Evolutionary conservation across 2,329 filamentous ascomycete species (phyloP), one percentile per base, ranked within the genome.

Genomic region (Penicillium sp.): DNA sequence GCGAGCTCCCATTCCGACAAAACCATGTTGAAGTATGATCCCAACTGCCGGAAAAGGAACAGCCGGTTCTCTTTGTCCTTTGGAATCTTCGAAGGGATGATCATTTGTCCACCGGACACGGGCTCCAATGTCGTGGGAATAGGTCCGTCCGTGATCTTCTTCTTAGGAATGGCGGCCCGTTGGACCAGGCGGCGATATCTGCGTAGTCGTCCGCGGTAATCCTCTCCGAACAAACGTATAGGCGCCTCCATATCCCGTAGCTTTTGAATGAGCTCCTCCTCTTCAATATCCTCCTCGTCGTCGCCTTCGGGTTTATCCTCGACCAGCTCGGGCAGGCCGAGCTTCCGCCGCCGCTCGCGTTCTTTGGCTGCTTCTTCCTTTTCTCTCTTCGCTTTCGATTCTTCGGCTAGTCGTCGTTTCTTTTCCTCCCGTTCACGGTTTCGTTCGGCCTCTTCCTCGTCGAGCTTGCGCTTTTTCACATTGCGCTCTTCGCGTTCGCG

Each of bases 11-110:
- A 99, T 72, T 95, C 93, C 43, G 82, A 84, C 54, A 99, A 79
- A n/a, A 99, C 86, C 86, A 99, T 91, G 49, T 90, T 95, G 77
- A 99, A 97, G 79, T 97, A 99, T 46, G 90, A 94, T 18, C 90
- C 90, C 52, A 99, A 81, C 74, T 99, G 93, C 10, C 93, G 83
- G 77, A 89, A 93, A 39, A 99, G 78, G 73, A 89, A 92, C 43
- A 82, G 78, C 43, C 86, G 84, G 0, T 80, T 89, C 39, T 86
- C 84, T 18, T 77, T 78, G 63, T 92, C 89, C 64, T 82, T 80
- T 1, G 84, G 83, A 9, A 90, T 76, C 42, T 78, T 80, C 14
- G 81, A 79, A 1, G 85, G 78, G 22, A 97, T 86, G 73, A 92
- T 93, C 91, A 97, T 96, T 63, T 96, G 87, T 70, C 86, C 86